Conservation (phyloP, 306 rosid genomes). For the Abrus precatorius region DNA sequence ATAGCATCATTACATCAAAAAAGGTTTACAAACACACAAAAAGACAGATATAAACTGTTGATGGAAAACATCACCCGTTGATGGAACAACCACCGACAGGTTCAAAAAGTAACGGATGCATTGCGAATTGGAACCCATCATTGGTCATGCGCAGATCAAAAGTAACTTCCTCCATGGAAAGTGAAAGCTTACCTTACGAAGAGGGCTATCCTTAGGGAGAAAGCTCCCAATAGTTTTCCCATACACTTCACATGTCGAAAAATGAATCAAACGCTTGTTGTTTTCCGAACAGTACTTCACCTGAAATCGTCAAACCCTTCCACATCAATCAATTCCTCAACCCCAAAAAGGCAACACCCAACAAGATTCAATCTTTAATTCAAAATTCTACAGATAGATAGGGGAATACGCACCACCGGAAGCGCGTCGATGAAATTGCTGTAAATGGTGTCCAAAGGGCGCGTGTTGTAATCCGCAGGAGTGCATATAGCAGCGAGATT, state of each 20-base stretch:
- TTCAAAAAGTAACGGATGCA: slow-evolving; percentile 13
- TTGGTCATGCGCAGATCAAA: slow-evolving; percentile 27
- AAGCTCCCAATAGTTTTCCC: slow-evolving; percentile 95
- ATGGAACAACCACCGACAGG: slow-evolving; percentile 37
- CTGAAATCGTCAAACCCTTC: slow-evolving; percentile 48
- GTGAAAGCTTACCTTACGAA: slow-evolving; percentile 72
- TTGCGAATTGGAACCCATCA: not conserved
- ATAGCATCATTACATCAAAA: not conserved
- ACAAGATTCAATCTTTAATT: slow-evolving; percentile 5
- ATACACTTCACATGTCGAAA: slow-evolving; percentile 96
- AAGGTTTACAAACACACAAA: not conserved
- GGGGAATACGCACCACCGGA: slow-evolving; percentile 74
- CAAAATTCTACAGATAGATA: not conserved
- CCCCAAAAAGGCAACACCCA: not conserved
- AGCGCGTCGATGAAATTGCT: slow-evolving; percentile 95
- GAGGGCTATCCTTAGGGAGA: slow-evolving; percentile 93
- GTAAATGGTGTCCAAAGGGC: slow-evolving; percentile 90
- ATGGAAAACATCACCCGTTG: slow-evolving; percentile 1
- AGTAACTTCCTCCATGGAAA: not conserved
- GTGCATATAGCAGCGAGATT: slow-evolving; percentile 97
- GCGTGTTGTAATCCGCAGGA: slow-evolving; percentile 95
- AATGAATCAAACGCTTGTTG: slow-evolving; percentile 88
- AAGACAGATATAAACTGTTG: not conserved
- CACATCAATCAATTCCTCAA: slow-evolving; percentile 46
- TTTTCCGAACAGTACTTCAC: slow-evolving; percentile 94